Percentiles rank a stretch among this genome's conserved stretches.
phyloP scores from a whole-genome alignment of 441 rosid species.

The Adansonia grandidieri region DNA sequence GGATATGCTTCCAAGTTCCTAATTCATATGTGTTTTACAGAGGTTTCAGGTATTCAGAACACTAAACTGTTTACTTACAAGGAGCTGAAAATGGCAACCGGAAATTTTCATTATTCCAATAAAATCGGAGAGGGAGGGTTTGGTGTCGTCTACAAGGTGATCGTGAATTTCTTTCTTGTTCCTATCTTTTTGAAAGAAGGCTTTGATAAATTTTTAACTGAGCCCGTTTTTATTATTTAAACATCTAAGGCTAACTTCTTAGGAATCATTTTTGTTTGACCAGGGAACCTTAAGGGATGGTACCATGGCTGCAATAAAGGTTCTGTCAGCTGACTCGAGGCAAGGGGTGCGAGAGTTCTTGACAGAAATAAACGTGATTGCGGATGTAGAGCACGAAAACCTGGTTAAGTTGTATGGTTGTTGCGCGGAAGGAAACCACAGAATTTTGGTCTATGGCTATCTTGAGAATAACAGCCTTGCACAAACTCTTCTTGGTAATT shows the following conservation, averaged over 20 bases:
- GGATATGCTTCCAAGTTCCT: conserved; percentile 17
- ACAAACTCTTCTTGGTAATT: conserved; percentile 63
- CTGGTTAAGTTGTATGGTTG: conserved; percentile 67
- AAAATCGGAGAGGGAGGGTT: conserved; percentile 75
- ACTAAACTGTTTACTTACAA: conserved; percentile 42
- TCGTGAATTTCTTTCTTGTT: conserved; percentile 18
- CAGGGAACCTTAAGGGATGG: conserved; percentile 68
- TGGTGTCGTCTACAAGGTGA: conserved; percentile 70
- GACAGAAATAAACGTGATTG: conserved; percentile 61
- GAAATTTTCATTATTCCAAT: conserved; percentile 46
- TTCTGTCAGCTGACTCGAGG: conserved; percentile 59
- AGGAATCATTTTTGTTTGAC: neutral
- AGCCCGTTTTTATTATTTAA: neutral
- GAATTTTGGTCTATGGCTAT: conserved; percentile 71
- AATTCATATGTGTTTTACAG: conserved; percentile 35
- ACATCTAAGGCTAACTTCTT: conserved; percentile 14
- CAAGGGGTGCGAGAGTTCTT: conserved; percentile 69
- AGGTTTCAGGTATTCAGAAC: conserved; percentile 49
- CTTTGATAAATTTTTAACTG: neutral
- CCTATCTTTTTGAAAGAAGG: neutral
- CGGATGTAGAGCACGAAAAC: conserved; percentile 55
- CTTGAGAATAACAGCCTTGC: conserved; percentile 74
- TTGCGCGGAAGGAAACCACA: conserved; percentile 62
- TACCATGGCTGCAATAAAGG: conserved; percentile 56
- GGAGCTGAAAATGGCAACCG: conserved; percentile 54